Evolutionary conservation across 495 filamentous ascomycete species (phyloP).

Genomic region (Collariella sp.): DNA sequence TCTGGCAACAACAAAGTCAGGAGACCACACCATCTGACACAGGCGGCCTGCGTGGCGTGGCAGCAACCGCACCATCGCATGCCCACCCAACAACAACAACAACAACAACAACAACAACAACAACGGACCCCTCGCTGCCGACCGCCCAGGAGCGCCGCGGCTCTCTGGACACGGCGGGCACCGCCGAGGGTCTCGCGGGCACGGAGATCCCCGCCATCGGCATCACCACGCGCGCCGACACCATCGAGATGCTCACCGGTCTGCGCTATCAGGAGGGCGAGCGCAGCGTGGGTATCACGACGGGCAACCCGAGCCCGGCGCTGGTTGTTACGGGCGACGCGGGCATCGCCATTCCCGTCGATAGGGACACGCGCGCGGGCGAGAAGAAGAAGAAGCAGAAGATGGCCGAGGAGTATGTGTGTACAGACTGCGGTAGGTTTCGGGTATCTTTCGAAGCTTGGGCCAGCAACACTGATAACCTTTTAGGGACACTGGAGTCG

Average conservation of each 20-base stretch:
- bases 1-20: slow-evolving; percentile 45
- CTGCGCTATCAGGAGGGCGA: slow-evolving; percentile 84
- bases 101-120: no score
- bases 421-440: slow-evolving; percentile 74
- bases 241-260: slow-evolving; percentile 90
- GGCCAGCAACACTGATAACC: neutral
- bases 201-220: slow-evolving; percentile 62
- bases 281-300: slow-evolving; percentile 78
- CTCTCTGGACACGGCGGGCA: slow-evolving; percentile 62
- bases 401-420: slow-evolving; percentile 87
- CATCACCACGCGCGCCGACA: slow-evolving; percentile 70
- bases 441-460: neutral
- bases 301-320: slow-evolving; percentile 67
- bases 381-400: slow-evolving; percentile 89
- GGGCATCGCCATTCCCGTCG: slow-evolving; percentile 72
- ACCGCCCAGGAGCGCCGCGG: slow-evolving; percentile 59
- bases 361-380: slow-evolving; percentile 56
- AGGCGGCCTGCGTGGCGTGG: slow-evolving; percentile 15
- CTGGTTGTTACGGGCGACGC: slow-evolving; percentile 80
- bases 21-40: slow-evolving; percentile 49
- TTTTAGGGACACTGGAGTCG: slow-evolving; percentile 67
- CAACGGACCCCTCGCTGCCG: slow-evolving; percentile 46
- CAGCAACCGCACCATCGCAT: slow-evolving; percentile 4
- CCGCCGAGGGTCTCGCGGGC: slow-evolving; percentile 68
- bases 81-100: no score